phyloP scores from a whole-genome alignment of 441 rosid genomes.

The Lepidium campestre region DNA sequence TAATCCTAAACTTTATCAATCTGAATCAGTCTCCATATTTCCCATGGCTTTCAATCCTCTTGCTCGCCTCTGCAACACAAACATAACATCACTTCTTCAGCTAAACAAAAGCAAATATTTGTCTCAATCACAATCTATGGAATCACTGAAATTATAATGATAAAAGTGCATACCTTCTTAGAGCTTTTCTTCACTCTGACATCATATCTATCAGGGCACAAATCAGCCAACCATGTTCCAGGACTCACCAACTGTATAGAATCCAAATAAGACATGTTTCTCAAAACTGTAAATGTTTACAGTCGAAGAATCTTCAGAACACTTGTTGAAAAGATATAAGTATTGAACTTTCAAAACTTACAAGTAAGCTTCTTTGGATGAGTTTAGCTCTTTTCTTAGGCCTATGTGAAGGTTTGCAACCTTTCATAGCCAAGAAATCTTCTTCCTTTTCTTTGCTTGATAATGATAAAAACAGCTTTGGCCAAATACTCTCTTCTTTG shows the following conservation, averaged over 20 bases:
- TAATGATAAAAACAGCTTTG: conserved; percentile 51
- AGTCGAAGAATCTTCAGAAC: neutral
- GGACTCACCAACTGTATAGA: conserved; percentile 68
- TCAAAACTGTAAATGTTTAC: neutral
- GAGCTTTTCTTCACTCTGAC: conserved; percentile 83
- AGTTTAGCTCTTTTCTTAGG: conserved; percentile 86
- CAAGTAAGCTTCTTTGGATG: conserved; percentile 75
- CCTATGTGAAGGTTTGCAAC: conserved; percentile 83
- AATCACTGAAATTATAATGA: neutral
- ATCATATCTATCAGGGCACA: conserved; percentile 79
- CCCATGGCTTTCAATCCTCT: conserved; percentile 97
- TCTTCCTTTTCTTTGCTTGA: conserved; percentile 91
- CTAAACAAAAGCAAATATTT: neutral
- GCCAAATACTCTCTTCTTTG: conserved; percentile 47
- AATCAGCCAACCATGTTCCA: conserved; percentile 86
- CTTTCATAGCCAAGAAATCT: conserved; percentile 93
- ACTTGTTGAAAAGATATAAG: neutral
- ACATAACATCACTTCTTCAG: neutral
- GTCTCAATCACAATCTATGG: neutral
- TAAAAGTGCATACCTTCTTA: conserved; percentile 50
- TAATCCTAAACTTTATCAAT: conserved; percentile 12
- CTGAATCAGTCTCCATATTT: conserved; percentile 73
- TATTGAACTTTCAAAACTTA: conserved; percentile 24
- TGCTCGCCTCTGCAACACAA: conserved; percentile 56
- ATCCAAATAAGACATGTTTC: neutral